phyloP scores from a whole-genome alignment of 2,329 filamentous ascomycete species.

The Aspergillus brunneoviolaceus region DNA sequence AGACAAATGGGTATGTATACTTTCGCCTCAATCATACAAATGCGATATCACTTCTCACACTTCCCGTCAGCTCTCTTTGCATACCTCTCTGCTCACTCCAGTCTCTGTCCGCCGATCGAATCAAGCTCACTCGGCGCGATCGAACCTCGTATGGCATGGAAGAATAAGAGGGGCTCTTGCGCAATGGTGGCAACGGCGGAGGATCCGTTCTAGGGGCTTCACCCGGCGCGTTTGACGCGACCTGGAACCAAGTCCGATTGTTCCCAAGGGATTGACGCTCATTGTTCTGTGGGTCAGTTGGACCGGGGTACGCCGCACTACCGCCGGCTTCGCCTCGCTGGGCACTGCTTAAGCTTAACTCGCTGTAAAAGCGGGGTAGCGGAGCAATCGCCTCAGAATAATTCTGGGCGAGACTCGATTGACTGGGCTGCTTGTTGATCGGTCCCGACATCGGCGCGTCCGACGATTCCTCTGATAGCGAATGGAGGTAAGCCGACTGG shows the following conservation, averaged over 20 bases:
- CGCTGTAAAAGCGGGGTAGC: conserved; percentile 39
- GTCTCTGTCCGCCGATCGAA: conserved; percentile 22
- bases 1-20: neutral
- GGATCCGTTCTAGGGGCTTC: conserved; percentile 1
- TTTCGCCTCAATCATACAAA: conserved; percentile 25
- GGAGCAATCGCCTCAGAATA: conserved; percentile 39
- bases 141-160: conserved; percentile 18
- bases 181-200: conserved; percentile 5
- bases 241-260: conserved; percentile 24
- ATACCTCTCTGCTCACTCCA: conserved; percentile 17
- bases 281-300: conserved; percentile 22
- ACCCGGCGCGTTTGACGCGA: conserved; percentile 17
- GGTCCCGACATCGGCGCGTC: conserved; percentile 21
- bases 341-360: conserved; percentile 31
- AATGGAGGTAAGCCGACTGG: conserved; percentile 31
- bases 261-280: conserved; percentile 19
- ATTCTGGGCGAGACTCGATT: conserved; percentile 38
- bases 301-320: conserved; percentile 11
- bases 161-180: conserved; percentile 19
- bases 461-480: conserved; percentile 28
- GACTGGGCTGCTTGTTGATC: conserved; percentile 30
- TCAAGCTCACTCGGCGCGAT: conserved; percentile 22
- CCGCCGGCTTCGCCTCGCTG: conserved; percentile 25
- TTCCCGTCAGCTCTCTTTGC: conserved; percentile 22
- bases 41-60: conserved; percentile 29